Evolutionary conservation across 192 early-diverging fungal genomes (phyloP).

Genomic region (Geranomyces michiganensis): DNA sequence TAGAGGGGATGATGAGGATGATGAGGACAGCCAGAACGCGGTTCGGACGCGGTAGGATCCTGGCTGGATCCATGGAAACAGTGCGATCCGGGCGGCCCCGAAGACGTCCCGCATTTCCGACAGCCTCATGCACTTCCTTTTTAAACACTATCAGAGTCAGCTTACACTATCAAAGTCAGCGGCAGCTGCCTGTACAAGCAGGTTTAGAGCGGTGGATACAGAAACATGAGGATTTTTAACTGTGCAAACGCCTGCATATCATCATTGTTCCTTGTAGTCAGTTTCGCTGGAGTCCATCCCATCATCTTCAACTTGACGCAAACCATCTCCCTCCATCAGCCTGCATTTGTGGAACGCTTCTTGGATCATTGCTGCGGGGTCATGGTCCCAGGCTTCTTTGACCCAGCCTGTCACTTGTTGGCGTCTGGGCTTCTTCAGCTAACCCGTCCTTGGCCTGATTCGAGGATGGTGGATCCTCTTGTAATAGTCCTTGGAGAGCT

Average conservation of each 20-base stretch:
- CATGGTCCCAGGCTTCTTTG: background rate
- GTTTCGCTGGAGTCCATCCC: background rate
- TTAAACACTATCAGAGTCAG: too few relatives aligned
- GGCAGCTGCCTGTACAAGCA: background rate
- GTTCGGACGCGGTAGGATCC: too few relatives aligned
- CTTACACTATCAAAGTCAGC: too few relatives aligned
- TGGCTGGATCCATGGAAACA: too few relatives aligned
- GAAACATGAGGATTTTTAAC: background rate
- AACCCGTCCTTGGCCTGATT: background rate
- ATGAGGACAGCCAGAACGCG: too few relatives aligned
- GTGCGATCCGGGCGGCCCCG: too few relatives aligned
- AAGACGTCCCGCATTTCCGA: too few relatives aligned
- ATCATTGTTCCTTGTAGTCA: background rate
- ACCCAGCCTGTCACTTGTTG: background rate
- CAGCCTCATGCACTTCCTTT: too few relatives aligned
- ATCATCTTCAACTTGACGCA: background rate
- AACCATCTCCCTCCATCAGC: background rate
- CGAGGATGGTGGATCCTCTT: conserved; percentile 9
- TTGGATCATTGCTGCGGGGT: conserved; percentile 7
- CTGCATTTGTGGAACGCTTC: background rate
- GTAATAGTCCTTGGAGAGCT: conserved; percentile 13
- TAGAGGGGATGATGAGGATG: too few relatives aligned
- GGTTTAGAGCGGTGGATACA: background rate
- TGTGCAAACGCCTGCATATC: background rate
- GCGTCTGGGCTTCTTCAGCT: background rate